phyloP scores from a whole-genome alignment of 805 yeast species.

The Kodamaea fukazawae region DNA sequence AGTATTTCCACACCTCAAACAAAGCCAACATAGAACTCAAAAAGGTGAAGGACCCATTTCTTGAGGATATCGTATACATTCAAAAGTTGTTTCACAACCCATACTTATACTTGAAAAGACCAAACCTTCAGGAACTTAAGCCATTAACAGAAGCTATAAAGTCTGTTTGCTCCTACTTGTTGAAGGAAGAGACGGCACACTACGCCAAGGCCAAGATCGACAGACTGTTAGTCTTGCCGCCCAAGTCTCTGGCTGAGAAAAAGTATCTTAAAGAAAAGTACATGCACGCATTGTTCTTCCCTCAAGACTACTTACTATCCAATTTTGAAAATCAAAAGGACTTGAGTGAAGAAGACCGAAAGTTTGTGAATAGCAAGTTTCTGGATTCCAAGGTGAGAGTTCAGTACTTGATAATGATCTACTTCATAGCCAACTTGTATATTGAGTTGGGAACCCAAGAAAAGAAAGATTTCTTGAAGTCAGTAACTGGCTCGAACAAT shows the following conservation, averaged over 20 bases:
- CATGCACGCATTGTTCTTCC: conserved; percentile 23
- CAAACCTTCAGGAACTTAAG: conserved; percentile 19
- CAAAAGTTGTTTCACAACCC: conserved; percentile 37
- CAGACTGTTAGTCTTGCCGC: conserved; percentile 13
- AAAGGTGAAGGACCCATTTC: conserved; percentile 21
- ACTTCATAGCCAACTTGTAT: conserved; percentile 27
- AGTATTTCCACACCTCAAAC: conserved; percentile 33
- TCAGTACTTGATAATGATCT: conserved; percentile 30
- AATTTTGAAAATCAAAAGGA: conserved; percentile 24
- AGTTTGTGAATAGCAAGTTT: conserved; percentile 22
- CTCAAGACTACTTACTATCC: conserved; percentile 37
- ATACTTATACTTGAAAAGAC: conserved; percentile 24
- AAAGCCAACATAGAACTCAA: conserved; percentile 23
- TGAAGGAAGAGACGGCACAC: conserved; percentile 27
- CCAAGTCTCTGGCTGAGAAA: conserved; percentile 16
- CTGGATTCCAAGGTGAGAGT: conserved; percentile 26
- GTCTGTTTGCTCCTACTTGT: conserved; percentile 27
- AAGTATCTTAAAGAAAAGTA: conserved; percentile 19
- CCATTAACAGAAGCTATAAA: conserved; percentile 22
- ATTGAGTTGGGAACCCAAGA: conserved; percentile 24
- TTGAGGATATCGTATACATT: conserved; percentile 32
- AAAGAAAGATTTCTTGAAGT: conserved; percentile 21
- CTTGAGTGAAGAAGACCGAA: conserved; percentile 22
- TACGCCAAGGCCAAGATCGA: conserved; percentile 19
- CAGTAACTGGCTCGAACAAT: conserved; percentile 22